Evolutionary conservation across 2,329 filamentous ascomycete genomes (phyloP).

Genomic region (Diaporthe citri): DNA sequence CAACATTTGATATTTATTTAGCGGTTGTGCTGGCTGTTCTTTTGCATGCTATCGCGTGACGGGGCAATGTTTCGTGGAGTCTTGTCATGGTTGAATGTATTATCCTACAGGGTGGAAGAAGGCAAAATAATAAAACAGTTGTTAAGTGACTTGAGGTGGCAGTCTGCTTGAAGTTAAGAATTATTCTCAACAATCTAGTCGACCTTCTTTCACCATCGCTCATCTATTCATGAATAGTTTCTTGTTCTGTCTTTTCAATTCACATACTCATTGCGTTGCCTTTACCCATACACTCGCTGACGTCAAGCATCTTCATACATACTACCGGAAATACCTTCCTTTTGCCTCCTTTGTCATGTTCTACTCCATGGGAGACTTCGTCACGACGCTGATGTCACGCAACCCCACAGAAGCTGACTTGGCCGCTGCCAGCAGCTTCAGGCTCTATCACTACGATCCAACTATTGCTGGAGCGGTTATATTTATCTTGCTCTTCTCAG

Average conservation of each 20-base stretch:
- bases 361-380: neutral
- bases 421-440: neutral
- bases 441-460: conserved; percentile 60
- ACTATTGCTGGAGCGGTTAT: conserved; percentile 55
- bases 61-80: neutral
- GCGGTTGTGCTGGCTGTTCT: no score
- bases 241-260: no score
- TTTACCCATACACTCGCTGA: neutral
- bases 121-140: neutral
- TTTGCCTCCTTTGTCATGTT: neutral
- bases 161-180: neutral
- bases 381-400: neutral
- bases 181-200: neutral
- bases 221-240: no score
- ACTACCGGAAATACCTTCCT: neutral
- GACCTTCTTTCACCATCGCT: neutral
- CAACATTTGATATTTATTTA: no score
- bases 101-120: no score
- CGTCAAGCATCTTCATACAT: no score
- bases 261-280: neutral
- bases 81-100: no score
- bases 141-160: neutral
- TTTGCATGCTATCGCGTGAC: neutral
- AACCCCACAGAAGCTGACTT: neutral
- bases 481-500: conserved; percentile 55